Conservation (phyloP, 805 yeast genomes). For the Wickerhamiella parazyma region DNA sequence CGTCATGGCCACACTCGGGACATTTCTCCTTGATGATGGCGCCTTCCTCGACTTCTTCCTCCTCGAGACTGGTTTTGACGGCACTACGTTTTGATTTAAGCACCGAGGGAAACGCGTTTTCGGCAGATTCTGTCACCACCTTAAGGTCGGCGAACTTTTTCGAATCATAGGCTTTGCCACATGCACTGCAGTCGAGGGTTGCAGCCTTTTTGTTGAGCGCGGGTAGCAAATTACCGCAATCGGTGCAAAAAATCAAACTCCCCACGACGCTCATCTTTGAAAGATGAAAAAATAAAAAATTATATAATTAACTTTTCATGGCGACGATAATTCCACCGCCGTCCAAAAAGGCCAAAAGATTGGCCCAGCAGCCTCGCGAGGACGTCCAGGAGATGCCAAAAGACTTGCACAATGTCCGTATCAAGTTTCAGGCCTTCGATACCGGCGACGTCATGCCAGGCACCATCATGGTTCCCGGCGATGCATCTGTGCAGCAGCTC, state of each 20-base stretch:
- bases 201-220: slow-evolving; percentile 37
- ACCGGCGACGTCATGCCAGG: slow-evolving; percentile 80
- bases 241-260: slow-evolving; percentile 80
- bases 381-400: slow-evolving; percentile 61
- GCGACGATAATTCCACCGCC: slow-evolving; percentile 92
- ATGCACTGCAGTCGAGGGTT: slow-evolving; percentile 43
- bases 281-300: neutral
- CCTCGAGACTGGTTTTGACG: slow-evolving; percentile 71
- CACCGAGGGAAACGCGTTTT: slow-evolving; percentile 86
- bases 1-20: slow-evolving; percentile 97
- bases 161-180: slow-evolving; percentile 32
- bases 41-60: slow-evolving; percentile 77
- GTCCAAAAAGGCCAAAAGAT: slow-evolving; percentile 72
- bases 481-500: slow-evolving; percentile 67
- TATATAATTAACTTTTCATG: slow-evolving; percentile 34
- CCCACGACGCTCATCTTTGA: slow-evolving; percentile 81
- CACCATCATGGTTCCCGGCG: slow-evolving; percentile 82
- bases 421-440: slow-evolving; percentile 85
- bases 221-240: slow-evolving; percentile 84
- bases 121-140: slow-evolving; percentile 78
- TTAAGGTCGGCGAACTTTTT: slow-evolving; percentile 57
- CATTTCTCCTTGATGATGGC: slow-evolving; percentile 96
- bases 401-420: slow-evolving; percentile 74
- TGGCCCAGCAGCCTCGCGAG: slow-evolving; percentile 59
- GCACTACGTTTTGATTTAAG: slow-evolving; percentile 71